Conservation (phyloP, 192 early-diverging fungal genomes). For the Backusella luteola region DNA sequence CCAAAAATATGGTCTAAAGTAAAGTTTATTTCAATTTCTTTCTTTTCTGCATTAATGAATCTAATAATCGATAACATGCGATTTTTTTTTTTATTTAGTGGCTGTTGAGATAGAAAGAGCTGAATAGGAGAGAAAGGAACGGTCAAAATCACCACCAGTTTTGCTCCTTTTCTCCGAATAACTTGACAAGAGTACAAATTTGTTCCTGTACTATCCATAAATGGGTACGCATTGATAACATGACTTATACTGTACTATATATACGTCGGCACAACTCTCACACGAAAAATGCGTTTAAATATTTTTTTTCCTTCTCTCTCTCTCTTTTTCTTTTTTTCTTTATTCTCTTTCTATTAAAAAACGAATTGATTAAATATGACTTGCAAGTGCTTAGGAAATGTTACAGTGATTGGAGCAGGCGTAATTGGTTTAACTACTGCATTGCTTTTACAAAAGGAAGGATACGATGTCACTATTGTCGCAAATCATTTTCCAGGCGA, state of each 20-base stretch:
- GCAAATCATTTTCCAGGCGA: constrained; percentile 57
- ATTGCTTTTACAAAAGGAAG: constrained; percentile 56
- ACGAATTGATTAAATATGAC: background rate
- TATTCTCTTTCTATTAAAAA: background rate
- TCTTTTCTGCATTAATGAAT: too few relatives aligned
- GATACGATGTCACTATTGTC: constrained; percentile 62
- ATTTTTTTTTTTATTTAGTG: too few relatives aligned
- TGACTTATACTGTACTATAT: background rate
- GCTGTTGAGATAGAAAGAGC: too few relatives aligned
- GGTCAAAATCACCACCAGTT: background rate
- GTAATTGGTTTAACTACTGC: constrained; percentile 75
- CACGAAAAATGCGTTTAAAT: background rate
- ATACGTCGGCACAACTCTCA: background rate
- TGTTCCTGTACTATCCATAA: background rate
- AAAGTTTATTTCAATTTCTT: too few relatives aligned
- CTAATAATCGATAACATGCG: too few relatives aligned
- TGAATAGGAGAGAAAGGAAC: too few relatives aligned
- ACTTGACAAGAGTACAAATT: background rate
- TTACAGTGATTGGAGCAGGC: constrained; percentile 68
- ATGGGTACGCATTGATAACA: background rate
- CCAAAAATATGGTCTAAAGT: too few relatives aligned
- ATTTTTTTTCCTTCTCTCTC: background rate
- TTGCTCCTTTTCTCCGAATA: background rate
- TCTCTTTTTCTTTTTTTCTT: background rate
- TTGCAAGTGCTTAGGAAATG: constrained; percentile 3